Conservation (phyloP, 129 eudicot species). For the Pseudognaphalium luteoalbum region DNA sequence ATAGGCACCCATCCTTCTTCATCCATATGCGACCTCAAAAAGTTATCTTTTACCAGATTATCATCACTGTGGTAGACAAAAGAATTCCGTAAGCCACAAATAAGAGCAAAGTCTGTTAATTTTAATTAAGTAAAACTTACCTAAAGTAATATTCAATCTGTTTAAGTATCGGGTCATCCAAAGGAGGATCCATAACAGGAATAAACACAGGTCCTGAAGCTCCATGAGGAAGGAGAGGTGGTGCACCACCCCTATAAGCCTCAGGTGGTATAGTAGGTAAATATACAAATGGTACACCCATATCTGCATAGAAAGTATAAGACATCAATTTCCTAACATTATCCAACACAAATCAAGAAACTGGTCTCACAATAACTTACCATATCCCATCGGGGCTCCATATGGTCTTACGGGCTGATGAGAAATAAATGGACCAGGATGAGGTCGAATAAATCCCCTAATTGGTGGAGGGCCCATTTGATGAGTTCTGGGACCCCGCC, state of each 20-base stretch:
- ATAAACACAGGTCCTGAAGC: conserved; percentile 35
- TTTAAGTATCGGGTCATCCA: conserved; percentile 42
- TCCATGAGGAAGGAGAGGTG: conserved; percentile 38
- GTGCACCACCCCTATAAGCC: conserved; percentile 40
- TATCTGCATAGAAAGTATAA: conserved; percentile 37
- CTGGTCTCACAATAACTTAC: conserved; percentile 31
- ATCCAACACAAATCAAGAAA: not conserved
- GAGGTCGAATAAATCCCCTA: conserved; percentile 50
- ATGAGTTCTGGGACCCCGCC: conserved; percentile 41
- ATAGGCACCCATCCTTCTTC: conserved; percentile 83
- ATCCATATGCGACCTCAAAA: conserved; percentile 70
- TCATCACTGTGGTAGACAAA: conserved; percentile 53
- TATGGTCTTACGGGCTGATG: conserved; percentile 47
- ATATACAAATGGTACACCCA: conserved; percentile 47
- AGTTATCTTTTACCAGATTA: conserved; percentile 65
- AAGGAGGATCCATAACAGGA: conserved; percentile 36
- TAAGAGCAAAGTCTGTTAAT: not conserved
- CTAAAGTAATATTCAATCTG: conserved; percentile 85
- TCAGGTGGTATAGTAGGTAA: conserved; percentile 49
- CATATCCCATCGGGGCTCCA: conserved; percentile 57
- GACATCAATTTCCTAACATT: conserved; percentile 7
- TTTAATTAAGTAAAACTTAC: conserved; percentile 26
- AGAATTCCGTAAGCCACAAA: conserved; percentile 16
- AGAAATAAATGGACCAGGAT: conserved; percentile 41
- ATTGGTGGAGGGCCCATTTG: conserved; percentile 44